Conservation (phyloP, 441 rosid genomes). For the Breynia disticha region DNA sequence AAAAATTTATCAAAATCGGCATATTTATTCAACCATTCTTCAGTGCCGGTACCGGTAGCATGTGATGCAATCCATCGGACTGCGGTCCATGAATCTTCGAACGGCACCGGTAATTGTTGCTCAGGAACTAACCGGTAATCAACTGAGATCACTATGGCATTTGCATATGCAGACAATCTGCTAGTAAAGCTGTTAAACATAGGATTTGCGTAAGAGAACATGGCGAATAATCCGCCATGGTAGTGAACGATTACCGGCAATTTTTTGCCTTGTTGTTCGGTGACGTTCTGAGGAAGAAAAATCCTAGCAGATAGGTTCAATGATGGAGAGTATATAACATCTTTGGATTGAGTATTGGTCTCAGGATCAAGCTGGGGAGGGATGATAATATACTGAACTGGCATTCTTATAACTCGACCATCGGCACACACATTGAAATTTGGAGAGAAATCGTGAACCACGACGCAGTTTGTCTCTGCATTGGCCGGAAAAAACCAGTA, state of each 20-base stretch:
- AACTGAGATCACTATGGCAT: neutral
- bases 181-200: neutral
- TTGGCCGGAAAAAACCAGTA: too few relatives aligned
- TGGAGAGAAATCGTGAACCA: neutral
- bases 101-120: neutral
- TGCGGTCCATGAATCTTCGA: neutral
- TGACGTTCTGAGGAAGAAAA: slow-evolving; percentile 10
- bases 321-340: slow-evolving; percentile 3
- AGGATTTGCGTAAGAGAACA: slow-evolving; percentile 7
- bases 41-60: neutral
- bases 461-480: neutral
- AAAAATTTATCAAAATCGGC: neutral
- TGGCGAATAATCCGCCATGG: slow-evolving; percentile 24
- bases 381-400: neutral
- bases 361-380: slow-evolving; percentile 11
- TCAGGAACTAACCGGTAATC: neutral
- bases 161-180: slow-evolving; percentile 7
- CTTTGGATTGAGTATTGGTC: slow-evolving; percentile 16
- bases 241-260: slow-evolving; percentile 24
- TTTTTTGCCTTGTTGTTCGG: slow-evolving; percentile 1
- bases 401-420: slow-evolving; percentile 2
- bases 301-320: slow-evolving; percentile 13
- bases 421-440: neutral
- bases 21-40: neutral
- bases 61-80: neutral